phyloP scores from a whole-genome alignment of 768 basidiomycete genomes.

The Pleurotus giganteus region DNA sequence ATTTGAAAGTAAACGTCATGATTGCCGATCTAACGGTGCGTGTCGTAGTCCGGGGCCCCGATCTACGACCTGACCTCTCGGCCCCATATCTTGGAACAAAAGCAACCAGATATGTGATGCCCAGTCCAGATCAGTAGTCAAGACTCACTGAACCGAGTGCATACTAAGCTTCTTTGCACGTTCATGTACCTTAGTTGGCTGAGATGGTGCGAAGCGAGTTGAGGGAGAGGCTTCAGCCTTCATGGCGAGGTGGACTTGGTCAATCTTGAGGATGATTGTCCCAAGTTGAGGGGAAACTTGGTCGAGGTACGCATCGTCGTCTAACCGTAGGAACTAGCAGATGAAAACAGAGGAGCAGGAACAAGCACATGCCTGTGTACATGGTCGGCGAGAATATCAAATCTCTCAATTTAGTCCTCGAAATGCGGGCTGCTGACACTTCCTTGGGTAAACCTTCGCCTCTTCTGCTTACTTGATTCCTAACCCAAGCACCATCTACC shows the following conservation, averaged over 20 bases:
- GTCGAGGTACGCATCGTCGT: conserved; percentile 19
- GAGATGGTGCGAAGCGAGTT: background rate
- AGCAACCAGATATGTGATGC: conserved; percentile 10
- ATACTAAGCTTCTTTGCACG: conserved; percentile 16
- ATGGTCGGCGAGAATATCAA: conserved; percentile 18
- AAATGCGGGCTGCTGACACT: conserved; percentile 2
- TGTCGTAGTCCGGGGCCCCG: background rate
- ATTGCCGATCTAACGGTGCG: background rate
- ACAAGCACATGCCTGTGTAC: conserved; percentile 16
- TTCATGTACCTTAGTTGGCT: conserved; percentile 16
- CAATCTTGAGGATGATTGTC: conserved; percentile 14
- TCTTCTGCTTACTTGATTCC: no score
- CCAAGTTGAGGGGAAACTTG: conserved; percentile 11
- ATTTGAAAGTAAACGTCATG: conserved; percentile 15
- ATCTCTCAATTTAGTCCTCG: conserved; percentile 9
- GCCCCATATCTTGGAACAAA: no score
- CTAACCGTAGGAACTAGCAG: conserved; percentile 11
- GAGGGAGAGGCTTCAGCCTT: background rate
- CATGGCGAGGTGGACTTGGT: background rate
- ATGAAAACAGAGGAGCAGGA: background rate
- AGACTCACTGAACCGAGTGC: conserved; percentile 14
- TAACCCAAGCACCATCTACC: conserved; percentile 13
- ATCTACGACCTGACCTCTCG: background rate
- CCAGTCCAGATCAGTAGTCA: background rate
- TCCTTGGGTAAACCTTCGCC: background rate